Base-by-base conservation (phyloP, 371 early-diverging fungal species). In the Dinochytrium kinnereticum region DNA sequence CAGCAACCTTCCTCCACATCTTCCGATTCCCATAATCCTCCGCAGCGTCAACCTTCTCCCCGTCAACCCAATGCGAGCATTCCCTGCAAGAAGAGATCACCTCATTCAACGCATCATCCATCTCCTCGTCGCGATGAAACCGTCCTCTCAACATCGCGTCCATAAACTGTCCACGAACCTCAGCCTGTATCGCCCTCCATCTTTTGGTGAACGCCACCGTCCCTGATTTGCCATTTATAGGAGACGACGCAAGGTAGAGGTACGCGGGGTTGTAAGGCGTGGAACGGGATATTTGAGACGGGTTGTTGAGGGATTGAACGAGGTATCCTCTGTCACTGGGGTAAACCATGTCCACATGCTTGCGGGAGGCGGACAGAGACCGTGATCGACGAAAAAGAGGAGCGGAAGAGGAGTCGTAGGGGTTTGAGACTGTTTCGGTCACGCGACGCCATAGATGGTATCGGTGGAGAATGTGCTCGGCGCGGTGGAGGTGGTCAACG, bases 161-260 rank as follows among this genome's bases (percentile, higher is more conserved):
- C 61, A 61, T 34, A 34, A 61, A 61, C 34, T 61, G 31, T 2
- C 10, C 17, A 10, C 36, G 31, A 13, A 61, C 37, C 3, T 61
- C 37, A 30, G 10, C 3, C 36, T 15, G 10, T 2, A 61, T 15
- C 3, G 61, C 30, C 36, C 7, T 61, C n/a, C 13, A 37, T 34
- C 36, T 5, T 37, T 15, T 17, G 34, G 31, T 31, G 34, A 15
- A 5, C 61, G 31, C 3, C 2, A 34, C 10, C 37, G 61, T 55
- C 26, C 30, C 30, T 10, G 26, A 55, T 5, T 24, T 5, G 15
- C 15, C 5, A 7, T 10, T 24, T n/a, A n/a, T n/a, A 28, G 57
- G 17, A 17, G 57, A 30, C 26, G 61, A 28, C 10, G 61, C 61
- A 30, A 61, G 36, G 61, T 61, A 61, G 34, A 61, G 2, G 61